These are phyloP conservation scores for Monascus ruber DNA, from an alignment of 2,329 filamentous ascomycete species.

Conservation along the genomic window DNA sequence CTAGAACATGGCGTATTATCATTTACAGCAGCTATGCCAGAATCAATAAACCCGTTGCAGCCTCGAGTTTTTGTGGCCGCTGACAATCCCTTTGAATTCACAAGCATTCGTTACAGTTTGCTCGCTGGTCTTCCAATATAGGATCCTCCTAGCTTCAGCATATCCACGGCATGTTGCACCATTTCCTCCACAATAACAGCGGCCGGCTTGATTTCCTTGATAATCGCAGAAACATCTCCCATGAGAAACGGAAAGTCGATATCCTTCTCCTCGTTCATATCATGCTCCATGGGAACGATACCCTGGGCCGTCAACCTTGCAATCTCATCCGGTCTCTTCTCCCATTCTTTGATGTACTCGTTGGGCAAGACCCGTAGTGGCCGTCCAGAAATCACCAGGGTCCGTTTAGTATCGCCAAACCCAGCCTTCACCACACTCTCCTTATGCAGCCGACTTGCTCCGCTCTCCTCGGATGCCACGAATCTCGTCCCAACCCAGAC, in stretches of 20 bases:
- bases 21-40: too few relatives aligned
- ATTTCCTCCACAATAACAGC: slow-evolving; percentile 80
- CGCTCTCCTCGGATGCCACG: slow-evolving; percentile 71
- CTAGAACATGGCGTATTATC: too few relatives aligned
- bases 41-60: too few relatives aligned
- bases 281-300: slow-evolving; percentile 68
- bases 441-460: slow-evolving; percentile 73
- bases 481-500: slow-evolving; percentile 95
- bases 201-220: slow-evolving; percentile 68
- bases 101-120: slow-evolving; percentile 28
- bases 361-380: slow-evolving; percentile 73
- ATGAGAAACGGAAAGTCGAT: slow-evolving; percentile 81
- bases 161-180: slow-evolving; percentile 62
- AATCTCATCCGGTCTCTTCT: slow-evolving; percentile 62
- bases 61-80: too few relatives aligned
- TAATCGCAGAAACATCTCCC: slow-evolving; percentile 80
- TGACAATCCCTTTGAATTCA: too few relatives aligned
- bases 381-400: slow-evolving; percentile 69
- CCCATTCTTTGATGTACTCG: slow-evolving; percentile 74
- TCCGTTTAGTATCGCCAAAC: slow-evolving; percentile 70
- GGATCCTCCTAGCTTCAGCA: slow-evolving; percentile 50
- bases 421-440: slow-evolving; percentile 66
- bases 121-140: slow-evolving; percentile 43
- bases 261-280: slow-evolving; percentile 71
- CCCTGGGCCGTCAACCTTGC: slow-evolving; percentile 63